Conservation (phyloP, 192 early-diverging fungal genomes). For the Funneliformis geosporum region DNA sequence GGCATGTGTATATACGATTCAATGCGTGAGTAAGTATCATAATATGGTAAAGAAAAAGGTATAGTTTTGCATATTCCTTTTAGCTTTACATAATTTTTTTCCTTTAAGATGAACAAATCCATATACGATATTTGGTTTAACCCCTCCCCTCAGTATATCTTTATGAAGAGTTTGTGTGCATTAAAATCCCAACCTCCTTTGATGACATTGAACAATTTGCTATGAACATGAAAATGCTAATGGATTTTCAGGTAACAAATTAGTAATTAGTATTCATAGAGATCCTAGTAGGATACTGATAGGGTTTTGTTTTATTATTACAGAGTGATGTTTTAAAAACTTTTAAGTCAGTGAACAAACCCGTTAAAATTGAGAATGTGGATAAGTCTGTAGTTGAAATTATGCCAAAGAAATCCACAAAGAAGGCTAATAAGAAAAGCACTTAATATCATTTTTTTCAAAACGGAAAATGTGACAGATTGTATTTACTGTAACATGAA, state of each 20-base stretch:
- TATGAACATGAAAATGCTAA: not conserved
- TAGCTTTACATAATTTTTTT: slow-evolving; percentile 3
- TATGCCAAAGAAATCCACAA: not conserved
- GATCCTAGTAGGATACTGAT: slow-evolving; percentile 6
- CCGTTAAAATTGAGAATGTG: not conserved
- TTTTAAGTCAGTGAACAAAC: slow-evolving; percentile 1
- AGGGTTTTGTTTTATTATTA: not conserved
- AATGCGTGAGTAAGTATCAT: slow-evolving; percentile 9
- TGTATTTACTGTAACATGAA: too few relatives aligned
- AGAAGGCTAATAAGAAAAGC: too few relatives aligned
- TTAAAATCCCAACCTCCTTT: slow-evolving; percentile 9
- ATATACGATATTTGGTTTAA: not conserved
- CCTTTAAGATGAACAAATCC: not conserved
- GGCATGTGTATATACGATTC: not conserved
- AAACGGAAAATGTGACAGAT: too few relatives aligned
- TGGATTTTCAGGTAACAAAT: slow-evolving; percentile 28
- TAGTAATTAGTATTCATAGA: not conserved
- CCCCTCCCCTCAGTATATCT: slow-evolving; percentile 26
- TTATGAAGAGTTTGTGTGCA: slow-evolving; percentile 17
- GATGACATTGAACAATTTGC: slow-evolving; percentile 26
- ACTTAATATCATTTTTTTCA: too few relatives aligned
- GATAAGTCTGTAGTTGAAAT: slow-evolving; percentile 6
- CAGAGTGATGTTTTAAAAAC: slow-evolving; percentile 17
- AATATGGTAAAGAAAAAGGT: not conserved
- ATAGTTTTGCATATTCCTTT: not conserved